These are phyloP conservation scores for Colletotrichum paranaense DNA, from an alignment of 2,329 filamentous ascomycete species.

Conservation along the genomic window DNA sequence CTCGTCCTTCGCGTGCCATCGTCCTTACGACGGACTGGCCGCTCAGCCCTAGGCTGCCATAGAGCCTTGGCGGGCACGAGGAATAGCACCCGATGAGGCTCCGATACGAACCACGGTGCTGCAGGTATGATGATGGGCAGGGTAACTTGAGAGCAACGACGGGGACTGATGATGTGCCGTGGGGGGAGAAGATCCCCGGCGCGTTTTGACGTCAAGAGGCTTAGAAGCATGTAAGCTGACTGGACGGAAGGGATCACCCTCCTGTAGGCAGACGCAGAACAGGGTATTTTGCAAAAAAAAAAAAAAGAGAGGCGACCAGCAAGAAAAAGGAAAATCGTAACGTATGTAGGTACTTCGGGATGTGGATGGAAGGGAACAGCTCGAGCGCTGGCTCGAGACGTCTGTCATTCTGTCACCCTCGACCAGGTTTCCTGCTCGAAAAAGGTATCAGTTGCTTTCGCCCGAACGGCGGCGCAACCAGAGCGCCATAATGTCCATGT, in stretches of 20 bases:
- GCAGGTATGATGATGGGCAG: neutral
- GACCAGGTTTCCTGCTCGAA: conserved; percentile 3
- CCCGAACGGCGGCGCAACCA: neutral
- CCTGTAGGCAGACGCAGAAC: neutral
- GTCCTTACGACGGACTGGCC: neutral
- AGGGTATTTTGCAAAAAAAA: neutral
- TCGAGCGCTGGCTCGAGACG: conserved; percentile 10
- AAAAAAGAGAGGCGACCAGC: neutral
- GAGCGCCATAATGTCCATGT: neutral
- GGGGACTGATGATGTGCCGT: neutral
- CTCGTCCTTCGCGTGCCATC: neutral
- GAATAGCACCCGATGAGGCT: conserved; percentile 23
- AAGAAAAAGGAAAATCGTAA: neutral
- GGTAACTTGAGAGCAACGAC: neutral
- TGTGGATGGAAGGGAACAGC: conserved; percentile 13
- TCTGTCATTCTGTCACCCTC: conserved; percentile 25
- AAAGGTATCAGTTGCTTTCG: neutral
- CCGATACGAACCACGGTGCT: conserved; percentile 15
- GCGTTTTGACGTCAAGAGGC: conserved; percentile 32
- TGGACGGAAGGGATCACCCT: neutral
- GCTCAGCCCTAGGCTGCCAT: conserved; percentile 27
- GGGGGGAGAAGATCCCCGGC: neutral
- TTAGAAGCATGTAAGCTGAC: conserved; percentile 30
- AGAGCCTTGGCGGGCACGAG: conserved; percentile 25
- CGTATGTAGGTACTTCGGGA: neutral